Percentiles rank a stretch among this genome's conserved stretches.
Conservation (phyloP, 2,329 filamentous ascomycete species). For the Neofusicoccum ribis region DNA sequence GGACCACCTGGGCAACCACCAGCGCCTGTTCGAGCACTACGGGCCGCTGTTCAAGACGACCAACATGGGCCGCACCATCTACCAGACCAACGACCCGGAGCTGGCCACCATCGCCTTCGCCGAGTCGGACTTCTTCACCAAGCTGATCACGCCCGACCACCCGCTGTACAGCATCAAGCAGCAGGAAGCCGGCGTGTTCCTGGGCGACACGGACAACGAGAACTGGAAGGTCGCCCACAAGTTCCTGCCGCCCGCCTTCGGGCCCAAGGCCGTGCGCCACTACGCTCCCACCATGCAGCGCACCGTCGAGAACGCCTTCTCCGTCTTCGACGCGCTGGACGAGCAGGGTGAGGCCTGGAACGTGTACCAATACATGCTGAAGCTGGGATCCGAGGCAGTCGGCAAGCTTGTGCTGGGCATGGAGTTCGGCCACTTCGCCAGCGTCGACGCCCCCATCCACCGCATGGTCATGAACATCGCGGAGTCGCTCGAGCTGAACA, state of each 20-base stretch:
- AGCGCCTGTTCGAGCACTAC: conserved; percentile 42
- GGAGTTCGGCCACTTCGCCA: conserved; percentile 48
- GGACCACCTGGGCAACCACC: conserved; percentile 45
- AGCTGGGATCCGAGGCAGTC: conserved; percentile 47
- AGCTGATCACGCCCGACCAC: conserved; percentile 34
- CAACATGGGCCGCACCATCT: conserved; percentile 38
- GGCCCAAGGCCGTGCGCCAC: conserved; percentile 61
- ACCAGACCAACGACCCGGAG: conserved; percentile 39
- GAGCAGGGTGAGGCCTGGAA: conserved; percentile 47
- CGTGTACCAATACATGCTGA: conserved; percentile 53
- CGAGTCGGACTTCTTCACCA: conserved; percentile 45
- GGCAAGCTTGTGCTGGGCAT: conserved; percentile 47
- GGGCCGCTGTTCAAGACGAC: conserved; percentile 40
- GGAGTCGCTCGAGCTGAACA: conserved; percentile 56
- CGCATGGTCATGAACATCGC: conserved; percentile 55
- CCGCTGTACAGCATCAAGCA: conserved; percentile 36
- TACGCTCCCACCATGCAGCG: conserved; percentile 62
- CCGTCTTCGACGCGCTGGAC: conserved; percentile 52
- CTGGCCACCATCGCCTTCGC: conserved; percentile 34
- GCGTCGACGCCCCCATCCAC: conserved; percentile 49
- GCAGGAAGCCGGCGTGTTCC: conserved; percentile 33
- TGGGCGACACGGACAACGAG: conserved; percentile 51
- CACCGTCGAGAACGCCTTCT: conserved; percentile 53
- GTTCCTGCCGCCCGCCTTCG: conserved; percentile 60
- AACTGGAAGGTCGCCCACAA: conserved; percentile 59